Base-by-base conservation (phyloP, 2,329 filamentous ascomycete species). In the Exophiala xenobiotica region DNA sequence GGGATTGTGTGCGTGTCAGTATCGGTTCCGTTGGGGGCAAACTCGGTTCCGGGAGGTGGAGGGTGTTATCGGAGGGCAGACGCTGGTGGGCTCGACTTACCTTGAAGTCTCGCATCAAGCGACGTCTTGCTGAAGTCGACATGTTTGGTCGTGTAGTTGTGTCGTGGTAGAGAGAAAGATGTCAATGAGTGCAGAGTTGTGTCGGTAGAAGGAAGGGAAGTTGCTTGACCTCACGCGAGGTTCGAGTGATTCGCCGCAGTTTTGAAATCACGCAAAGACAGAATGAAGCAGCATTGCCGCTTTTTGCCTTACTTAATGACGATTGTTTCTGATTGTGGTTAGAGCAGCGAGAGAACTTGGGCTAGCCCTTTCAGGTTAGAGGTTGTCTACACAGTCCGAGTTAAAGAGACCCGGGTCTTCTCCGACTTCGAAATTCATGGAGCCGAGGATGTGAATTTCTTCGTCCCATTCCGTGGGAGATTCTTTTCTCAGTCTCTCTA, bases 21-120 rank as follows among this genome's bases (percentile, higher is more conserved):
- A 12, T 38, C 29, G 29, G 29, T 4, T 33, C 29, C 29, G 29
- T 51, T n/a, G n/a, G n/a, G 6, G 19, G 23, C 23, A 29, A 29
- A 33, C 14, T 33, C 39, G 37, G 27, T 22, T 40, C 38, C 19
- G 38, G n/a, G 18, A n/a, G 20, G 19, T 12, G 2, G 16, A 23
- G 22, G 26, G 11, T 27, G 16, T 29, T 44, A 27, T 27, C 29
- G 27, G 35, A 20, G 26, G 29, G 29, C 22, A 23, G 44, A 54
- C 3, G 12, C 3, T 12, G 8, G 31, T 14, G 31, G 9, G 14
- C 5, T 16, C 5, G 11, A 35, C 31, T 35, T 71, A 95, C 90
- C 87, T 97, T 97, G 82, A 97, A 97, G 78, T 97, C 93, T 71
- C 93, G 88, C 93, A 99, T 97, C 71, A 99, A 79, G 69, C 93